phyloP scores from a whole-genome alignment of 2,329 filamentous ascomycete genomes.

The Ophiosphaerella korrae region DNA sequence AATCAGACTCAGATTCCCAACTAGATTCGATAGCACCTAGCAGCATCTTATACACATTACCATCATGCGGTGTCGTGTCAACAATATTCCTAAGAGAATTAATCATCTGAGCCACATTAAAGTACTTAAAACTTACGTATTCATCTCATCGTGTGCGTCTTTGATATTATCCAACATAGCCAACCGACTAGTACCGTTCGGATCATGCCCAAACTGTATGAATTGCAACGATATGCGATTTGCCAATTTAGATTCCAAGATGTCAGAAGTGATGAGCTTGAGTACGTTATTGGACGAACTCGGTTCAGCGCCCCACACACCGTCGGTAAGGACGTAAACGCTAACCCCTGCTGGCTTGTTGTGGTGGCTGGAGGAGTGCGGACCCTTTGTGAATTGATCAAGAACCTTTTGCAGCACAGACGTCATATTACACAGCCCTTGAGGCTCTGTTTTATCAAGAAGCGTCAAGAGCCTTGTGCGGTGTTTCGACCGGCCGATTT shows the following conservation, averaged over 20 bases:
- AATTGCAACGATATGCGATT: constrained; percentile 25
- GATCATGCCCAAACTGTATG: constrained; percentile 25
- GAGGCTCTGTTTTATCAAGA: background rate
- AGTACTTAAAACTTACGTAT: too few species aligned
- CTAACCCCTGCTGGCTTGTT: background rate
- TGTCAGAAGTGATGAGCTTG: constrained; percentile 3
- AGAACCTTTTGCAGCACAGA: constrained; percentile 1
- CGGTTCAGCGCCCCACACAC: constrained; percentile 14
- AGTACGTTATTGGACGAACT: constrained; percentile 1
- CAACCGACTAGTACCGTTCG: constrained; percentile 12
- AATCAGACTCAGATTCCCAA: constrained; percentile 7
- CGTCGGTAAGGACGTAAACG: constrained; percentile 25
- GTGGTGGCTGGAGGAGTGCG: background rate
- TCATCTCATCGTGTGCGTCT: too few species aligned
- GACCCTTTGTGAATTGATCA: background rate
- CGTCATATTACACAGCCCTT: constrained; percentile 7
- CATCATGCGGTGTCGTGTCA: constrained; percentile 13
- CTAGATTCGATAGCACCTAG: constrained; percentile 14
- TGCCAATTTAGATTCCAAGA: too few species aligned
- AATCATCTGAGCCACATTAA: background rate
- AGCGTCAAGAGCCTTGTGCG: constrained; percentile 1
- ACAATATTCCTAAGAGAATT: constrained; percentile 18
- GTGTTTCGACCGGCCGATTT: background rate
- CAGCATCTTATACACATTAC: constrained; percentile 27
- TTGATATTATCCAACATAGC: constrained; percentile 13